Percentiles rank a stretch among this genome's conserved stretches.
Evolutionary conservation across 1,284 basidiomycete genomes (phyloP).

Genomic region (Ustilago lituana): DNA sequence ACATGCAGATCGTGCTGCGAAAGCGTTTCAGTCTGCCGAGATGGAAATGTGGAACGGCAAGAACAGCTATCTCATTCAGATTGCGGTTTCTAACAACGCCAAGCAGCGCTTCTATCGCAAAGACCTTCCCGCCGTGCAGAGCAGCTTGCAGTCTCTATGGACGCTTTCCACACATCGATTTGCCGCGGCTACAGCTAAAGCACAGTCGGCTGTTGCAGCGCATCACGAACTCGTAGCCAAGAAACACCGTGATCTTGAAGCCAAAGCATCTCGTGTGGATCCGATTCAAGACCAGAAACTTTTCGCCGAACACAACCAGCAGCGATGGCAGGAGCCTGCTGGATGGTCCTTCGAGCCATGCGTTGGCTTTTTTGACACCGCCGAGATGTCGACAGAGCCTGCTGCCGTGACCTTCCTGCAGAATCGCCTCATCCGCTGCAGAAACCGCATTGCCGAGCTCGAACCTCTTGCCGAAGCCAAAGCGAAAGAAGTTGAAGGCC

Average conservation of each 20-base stretch:
- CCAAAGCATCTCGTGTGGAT: conserved; percentile 22
- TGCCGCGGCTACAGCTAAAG: conserved; percentile 13
- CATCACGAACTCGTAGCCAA: conserved; percentile 31
- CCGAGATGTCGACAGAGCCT: conserved; percentile 47
- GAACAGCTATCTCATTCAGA: conserved; percentile 53
- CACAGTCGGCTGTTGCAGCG: conserved; percentile 14
- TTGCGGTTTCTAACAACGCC: conserved; percentile 40
- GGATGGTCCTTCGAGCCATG: conserved; percentile 55
- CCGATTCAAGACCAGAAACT: conserved; percentile 31
- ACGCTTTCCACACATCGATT: conserved; percentile 37
- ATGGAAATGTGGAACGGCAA: conserved; percentile 56
- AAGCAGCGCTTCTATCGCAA: conserved; percentile 50
- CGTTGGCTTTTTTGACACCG: conserved; percentile 55
- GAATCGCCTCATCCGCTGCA: conserved; percentile 45
- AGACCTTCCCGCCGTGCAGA: conserved; percentile 39
- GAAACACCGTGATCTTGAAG: conserved; percentile 21
- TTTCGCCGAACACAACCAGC: conserved; percentile 48
- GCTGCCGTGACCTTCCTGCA: conserved; percentile 44
- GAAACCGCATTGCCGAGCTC: conserved; percentile 38
- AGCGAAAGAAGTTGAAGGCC: conserved; percentile 39
- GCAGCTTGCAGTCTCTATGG: conserved; percentile 51
- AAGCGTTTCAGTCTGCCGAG: conserved; percentile 41
- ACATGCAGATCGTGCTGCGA: conserved; percentile 50
- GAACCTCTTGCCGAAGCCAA: conserved; percentile 40
- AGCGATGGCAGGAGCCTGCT: conserved; percentile 47